A percentile compares a stretch with the other conserved stretches of the same genome.
These are phyloP conservation scores for Linnemannia exigua DNA, from an alignment of 192 early-diverging fungal genomes.

Conservation along the genomic window DNA sequence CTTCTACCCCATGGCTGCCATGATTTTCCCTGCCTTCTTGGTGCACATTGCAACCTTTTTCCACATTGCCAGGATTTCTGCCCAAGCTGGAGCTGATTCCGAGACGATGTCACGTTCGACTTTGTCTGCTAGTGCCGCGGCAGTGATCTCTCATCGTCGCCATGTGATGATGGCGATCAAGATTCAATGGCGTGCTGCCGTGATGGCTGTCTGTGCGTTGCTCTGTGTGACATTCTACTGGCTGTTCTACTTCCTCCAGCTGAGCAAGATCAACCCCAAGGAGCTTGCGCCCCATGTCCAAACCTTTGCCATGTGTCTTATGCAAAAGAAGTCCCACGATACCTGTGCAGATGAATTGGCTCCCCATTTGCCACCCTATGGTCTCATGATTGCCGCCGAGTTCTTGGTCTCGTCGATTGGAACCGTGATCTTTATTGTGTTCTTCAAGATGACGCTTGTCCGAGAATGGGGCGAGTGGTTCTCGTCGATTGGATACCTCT, in stretches of 20 bases:
- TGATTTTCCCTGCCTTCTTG: conserved; percentile 63
- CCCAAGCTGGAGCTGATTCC: conserved; percentile 39
- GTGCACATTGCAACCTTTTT: conserved; percentile 65
- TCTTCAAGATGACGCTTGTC: conserved; percentile 60
- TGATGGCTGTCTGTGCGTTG: conserved; percentile 59
- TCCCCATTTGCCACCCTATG: conserved; percentile 59
- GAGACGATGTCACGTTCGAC: conserved; percentile 53
- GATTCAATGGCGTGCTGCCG: conserved; percentile 69
- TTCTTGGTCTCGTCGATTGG: conserved; percentile 59
- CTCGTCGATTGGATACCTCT: conserved; percentile 42
- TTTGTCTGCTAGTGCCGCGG: conserved; percentile 31
- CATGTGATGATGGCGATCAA: conserved; percentile 64
- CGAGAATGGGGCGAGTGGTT: conserved; percentile 64
- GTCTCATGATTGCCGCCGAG: conserved; percentile 64
- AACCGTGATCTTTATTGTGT: conserved; percentile 59
- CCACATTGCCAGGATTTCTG: conserved; percentile 62
- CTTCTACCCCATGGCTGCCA: conserved; percentile 67
- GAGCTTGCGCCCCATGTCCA: conserved; percentile 11
- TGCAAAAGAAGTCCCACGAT: conserved; percentile 45
- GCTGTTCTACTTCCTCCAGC: conserved; percentile 66
- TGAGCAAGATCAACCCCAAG: conserved; percentile 41
- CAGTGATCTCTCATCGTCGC: conserved; percentile 51
- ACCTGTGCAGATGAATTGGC: conserved; percentile 48
- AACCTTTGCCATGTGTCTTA: conserved; percentile 59
- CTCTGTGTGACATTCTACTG: conserved; percentile 66